phyloP scores from a whole-genome alignment of 179 eudicot species.

The Silene coronaria region DNA sequence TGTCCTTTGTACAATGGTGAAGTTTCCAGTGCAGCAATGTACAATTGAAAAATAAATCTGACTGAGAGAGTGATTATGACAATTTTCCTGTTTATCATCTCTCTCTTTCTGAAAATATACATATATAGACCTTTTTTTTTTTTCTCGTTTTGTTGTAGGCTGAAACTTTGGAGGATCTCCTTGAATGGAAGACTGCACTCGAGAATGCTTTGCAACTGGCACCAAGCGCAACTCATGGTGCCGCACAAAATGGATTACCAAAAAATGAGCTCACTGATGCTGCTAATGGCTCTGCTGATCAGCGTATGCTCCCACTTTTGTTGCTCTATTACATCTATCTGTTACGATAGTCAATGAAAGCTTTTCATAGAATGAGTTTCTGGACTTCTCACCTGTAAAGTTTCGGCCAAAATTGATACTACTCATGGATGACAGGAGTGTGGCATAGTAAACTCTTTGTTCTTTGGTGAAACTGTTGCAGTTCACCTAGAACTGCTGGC shows the following conservation, averaged over 20 bases:
- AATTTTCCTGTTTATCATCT: too few species aligned
- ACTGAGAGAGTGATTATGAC: too few species aligned
- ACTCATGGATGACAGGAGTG: not conserved
- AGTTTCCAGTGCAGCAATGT: too few species aligned
- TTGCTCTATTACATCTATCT: not conserved
- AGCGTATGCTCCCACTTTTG: constrained; percentile 36
- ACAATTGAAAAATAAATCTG: too few species aligned
- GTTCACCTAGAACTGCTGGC: not conserved
- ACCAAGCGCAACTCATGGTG: constrained; percentile 52
- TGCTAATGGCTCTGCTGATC: constrained; percentile 49
- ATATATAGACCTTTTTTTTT: too few species aligned
- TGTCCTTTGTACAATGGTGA: too few species aligned
- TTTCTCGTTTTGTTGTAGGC: constrained; percentile 46
- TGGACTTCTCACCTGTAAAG: not conserved
- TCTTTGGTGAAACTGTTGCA: not conserved
- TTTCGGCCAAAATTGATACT: not conserved
- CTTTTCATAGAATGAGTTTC: not conserved
- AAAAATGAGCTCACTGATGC: constrained; percentile 50
- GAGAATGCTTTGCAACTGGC: constrained; percentile 88
- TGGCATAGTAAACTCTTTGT: not conserved
- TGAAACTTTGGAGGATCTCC: constrained; percentile 77
- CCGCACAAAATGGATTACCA: constrained; percentile 58
- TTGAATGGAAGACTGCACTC: constrained; percentile 86
- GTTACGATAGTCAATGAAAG: not conserved
- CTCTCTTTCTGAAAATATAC: too few species aligned